These are phyloP conservation scores for Auricularia sp. DNA, from an alignment of 768 basidiomycete genomes.

Conservation along the genomic window DNA sequence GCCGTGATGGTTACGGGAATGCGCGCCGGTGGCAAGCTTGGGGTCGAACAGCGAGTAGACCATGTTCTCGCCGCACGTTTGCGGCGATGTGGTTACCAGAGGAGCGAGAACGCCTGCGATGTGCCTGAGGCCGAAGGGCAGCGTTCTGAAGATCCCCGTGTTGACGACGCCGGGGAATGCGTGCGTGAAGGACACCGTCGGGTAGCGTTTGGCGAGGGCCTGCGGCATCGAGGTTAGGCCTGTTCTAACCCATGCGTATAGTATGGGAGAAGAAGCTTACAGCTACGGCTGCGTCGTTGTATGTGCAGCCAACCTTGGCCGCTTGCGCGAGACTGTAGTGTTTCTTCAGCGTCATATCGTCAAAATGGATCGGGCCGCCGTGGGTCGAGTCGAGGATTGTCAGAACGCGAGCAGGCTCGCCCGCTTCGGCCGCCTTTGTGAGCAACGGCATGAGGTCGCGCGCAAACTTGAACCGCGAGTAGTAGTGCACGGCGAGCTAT, in stretches of 20 bases:
- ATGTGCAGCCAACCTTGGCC: slow-evolving; percentile 28
- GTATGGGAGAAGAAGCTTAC: slow-evolving; percentile 16
- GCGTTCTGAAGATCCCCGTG: neutral
- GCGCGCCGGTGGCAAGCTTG: slow-evolving; percentile 1
- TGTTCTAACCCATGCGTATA: neutral
- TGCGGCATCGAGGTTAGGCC: neutral
- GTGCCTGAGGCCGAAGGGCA: neutral
- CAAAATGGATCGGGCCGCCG: slow-evolving; percentile 28
- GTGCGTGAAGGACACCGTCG: slow-evolving; percentile 7
- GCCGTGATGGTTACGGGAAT: neutral
- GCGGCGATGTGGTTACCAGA: neutral
- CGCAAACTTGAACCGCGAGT: too few species aligned
- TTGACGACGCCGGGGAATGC: slow-evolving; percentile 5
- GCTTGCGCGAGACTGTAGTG: slow-evolving; percentile 27
- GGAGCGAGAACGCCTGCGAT: neutral
- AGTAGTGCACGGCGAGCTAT: slow-evolving; percentile 16
- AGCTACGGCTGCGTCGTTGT: slow-evolving; percentile 45
- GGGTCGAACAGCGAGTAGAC: neutral
- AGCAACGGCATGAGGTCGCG: too few species aligned
- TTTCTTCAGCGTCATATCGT: slow-evolving; percentile 45
- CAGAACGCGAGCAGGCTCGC: slow-evolving; percentile 42
- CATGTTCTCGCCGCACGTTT: neutral
- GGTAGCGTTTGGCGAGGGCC: slow-evolving; percentile 5
- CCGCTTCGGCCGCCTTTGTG: slow-evolving; percentile 8
- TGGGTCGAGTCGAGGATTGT: slow-evolving; percentile 31